A percentile compares a stretch with the other conserved stretches of the same genome.
These are phyloP conservation scores for Moricandia arvensis DNA, from an alignment of 345 rosid genomes.

Conservation along the genomic window DNA sequence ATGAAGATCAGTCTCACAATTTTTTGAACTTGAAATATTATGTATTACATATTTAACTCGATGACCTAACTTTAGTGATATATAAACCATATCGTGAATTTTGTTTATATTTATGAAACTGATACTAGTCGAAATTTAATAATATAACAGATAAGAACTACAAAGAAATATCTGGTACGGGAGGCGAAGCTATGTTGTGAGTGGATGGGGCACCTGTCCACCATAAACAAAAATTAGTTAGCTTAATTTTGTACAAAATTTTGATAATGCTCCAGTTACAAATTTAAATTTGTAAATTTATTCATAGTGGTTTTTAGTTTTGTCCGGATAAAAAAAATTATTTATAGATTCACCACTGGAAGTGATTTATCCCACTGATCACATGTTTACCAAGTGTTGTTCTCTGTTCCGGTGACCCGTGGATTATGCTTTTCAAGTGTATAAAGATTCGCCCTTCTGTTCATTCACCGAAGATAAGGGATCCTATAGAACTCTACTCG, in stretches of 20 bases:
- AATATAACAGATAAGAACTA: not conserved
- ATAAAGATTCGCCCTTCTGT: conserved; percentile 10
- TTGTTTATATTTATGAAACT: not conserved
- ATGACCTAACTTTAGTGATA: not conserved
- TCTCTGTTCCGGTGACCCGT: conserved; percentile 14
- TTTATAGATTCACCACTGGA: not conserved
- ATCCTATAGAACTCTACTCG: conserved; percentile 9
- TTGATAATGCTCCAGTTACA: no score
- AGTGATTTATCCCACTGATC: not conserved
- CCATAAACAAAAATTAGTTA: no score
- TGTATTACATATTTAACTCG: not conserved
- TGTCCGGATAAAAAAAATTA: no score
- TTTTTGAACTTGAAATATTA: not conserved
- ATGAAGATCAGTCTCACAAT: not conserved
- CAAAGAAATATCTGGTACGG: not conserved
- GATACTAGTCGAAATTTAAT: not conserved
- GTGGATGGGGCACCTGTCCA: no score
- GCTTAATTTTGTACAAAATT: no score
- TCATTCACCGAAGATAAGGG: conserved; percentile 23
- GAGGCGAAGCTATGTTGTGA: no score
- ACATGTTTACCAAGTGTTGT: conserved; percentile 1
- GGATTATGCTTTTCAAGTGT: conserved; percentile 21
- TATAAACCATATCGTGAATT: not conserved
- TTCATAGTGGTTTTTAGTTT: no score
- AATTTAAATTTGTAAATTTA: no score